Evolutionary conservation across 805 yeast genomes (phyloP).

Genomic region (Pichia eremophila): DNA sequence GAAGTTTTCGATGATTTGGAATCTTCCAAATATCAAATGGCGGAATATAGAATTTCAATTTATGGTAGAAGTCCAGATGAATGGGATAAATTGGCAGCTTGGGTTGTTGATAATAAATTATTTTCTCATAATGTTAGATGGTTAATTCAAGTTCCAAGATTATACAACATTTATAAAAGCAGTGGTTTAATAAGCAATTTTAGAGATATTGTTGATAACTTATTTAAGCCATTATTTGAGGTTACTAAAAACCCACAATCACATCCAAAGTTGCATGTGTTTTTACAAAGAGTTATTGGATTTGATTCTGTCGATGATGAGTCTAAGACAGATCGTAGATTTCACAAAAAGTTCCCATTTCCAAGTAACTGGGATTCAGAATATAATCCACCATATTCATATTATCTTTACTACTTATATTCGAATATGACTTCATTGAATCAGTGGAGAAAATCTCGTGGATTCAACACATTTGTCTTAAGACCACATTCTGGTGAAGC

Average conservation of each 20-base stretch:
- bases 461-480: conserved; percentile 82
- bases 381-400: conserved; percentile 94
- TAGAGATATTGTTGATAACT: conserved; percentile 66
- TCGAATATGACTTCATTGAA: conserved; percentile 83
- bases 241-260: conserved; percentile 76
- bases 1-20: conserved; percentile 94
- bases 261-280: conserved; percentile 86
- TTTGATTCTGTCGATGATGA: conserved; percentile 99
- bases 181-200: conserved; percentile 61
- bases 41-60: conserved; percentile 88
- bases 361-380: conserved; percentile 73
- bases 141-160: conserved; percentile 91
- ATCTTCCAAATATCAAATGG: conserved; percentile 93
- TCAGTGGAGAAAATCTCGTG: conserved; percentile 66
- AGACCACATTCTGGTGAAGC: conserved; percentile 99
- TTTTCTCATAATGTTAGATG: conserved; percentile 93
- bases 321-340: conserved; percentile 78
- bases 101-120: conserved; percentile 91
- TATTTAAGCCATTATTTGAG: conserved; percentile 84
- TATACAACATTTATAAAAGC: conserved; percentile 81
- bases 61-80: conserved; percentile 86
- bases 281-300: conserved; percentile 90
- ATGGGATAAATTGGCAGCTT: conserved; percentile 91
- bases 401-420: conserved; percentile 81
- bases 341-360: conserved; percentile 75